Evolutionary conservation across 768 basidiomycete genomes (phyloP).

Genomic region (Naganishia vishniacii): DNA sequence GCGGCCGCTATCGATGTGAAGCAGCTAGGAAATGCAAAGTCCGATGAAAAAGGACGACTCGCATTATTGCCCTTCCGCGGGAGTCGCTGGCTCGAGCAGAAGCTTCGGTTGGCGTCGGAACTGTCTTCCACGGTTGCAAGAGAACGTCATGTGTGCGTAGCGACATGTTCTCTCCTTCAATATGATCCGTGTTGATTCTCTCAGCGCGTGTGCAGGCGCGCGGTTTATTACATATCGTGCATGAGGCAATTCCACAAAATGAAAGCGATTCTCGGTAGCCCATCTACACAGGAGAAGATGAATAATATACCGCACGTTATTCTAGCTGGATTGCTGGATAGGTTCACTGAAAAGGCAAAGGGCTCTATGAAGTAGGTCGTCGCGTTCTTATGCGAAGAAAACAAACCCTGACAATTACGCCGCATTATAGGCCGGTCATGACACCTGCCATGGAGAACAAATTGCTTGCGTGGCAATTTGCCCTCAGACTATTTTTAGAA

Average conservation of each 20-base stretch:
- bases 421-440: constrained; percentile 52
- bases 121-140: constrained; percentile 28
- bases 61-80: constrained; percentile 60
- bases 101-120: constrained; percentile 36
- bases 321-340: constrained; percentile 65
- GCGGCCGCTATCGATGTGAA: constrained; percentile 65
- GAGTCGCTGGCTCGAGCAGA: constrained; percentile 64
- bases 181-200: constrained; percentile 2
- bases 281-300: constrained; percentile 58
- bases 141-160: constrained; percentile 57
- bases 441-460: constrained; percentile 68
- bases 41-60: constrained; percentile 53
- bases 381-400: background rate
- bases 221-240: constrained; percentile 72
- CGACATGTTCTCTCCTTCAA: background rate
- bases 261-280: constrained; percentile 49
- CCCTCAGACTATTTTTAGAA: constrained; percentile 72
- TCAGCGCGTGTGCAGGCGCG: constrained; percentile 55
- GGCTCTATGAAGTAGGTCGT: constrained; percentile 60
- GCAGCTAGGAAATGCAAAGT: constrained; percentile 39
- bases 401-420: no score
- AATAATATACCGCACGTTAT: constrained; percentile 59
- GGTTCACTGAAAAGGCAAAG: constrained; percentile 73
- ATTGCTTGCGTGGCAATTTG: constrained; percentile 72
- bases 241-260: constrained; percentile 66